Evolutionary conservation across 2,329 filamentous ascomycete species (phyloP).

Genomic region (Orbilia javanica): DNA sequence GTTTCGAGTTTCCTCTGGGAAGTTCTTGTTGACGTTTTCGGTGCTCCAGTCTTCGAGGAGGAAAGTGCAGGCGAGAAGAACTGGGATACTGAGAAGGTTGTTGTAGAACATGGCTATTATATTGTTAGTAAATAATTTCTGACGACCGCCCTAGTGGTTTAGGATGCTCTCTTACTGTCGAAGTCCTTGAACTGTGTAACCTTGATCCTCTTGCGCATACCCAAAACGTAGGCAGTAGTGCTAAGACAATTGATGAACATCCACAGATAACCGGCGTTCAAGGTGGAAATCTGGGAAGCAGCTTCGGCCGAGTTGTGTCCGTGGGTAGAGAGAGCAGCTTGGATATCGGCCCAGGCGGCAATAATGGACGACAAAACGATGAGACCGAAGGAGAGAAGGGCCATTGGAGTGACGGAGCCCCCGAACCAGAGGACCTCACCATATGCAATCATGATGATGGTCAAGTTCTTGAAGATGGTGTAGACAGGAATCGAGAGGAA

Average conservation of each 20-base stretch:
- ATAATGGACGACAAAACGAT: slow-evolving; percentile 97
- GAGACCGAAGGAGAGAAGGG: slow-evolving; percentile 91
- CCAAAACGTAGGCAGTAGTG: slow-evolving; percentile 87
- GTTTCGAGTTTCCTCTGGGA: slow-evolving; percentile 84
- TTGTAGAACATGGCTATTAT: slow-evolving; percentile 97
- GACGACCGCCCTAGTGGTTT: neutral
- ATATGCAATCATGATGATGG: slow-evolving; percentile 98
- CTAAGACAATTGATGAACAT: slow-evolving; percentile 98
- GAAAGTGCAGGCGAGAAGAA: slow-evolving; percentile 84
- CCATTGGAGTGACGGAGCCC: slow-evolving; percentile 86
- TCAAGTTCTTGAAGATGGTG: slow-evolving; percentile 99
- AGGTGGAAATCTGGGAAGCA: slow-evolving; percentile 82
- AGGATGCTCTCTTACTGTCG: slow-evolving; percentile 80
- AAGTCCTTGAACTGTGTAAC: slow-evolving; percentile 99
- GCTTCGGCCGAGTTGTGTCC: slow-evolving; percentile 71
- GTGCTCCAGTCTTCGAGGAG: slow-evolving; percentile 92
- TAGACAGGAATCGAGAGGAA: slow-evolving; percentile 98
- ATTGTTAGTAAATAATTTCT: slow-evolving; percentile 63
- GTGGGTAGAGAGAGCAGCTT: slow-evolving; percentile 79
- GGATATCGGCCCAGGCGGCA: slow-evolving; percentile 97
- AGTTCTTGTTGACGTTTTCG: slow-evolving; percentile 85
- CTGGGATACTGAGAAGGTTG: slow-evolving; percentile 95
- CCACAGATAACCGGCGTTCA: slow-evolving; percentile 97
- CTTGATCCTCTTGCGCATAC: slow-evolving; percentile 99
- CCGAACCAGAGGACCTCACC: slow-evolving; percentile 99